phyloP scores from a whole-genome alignment of 768 basidiomycete species.

The Boletus reticuloceps region DNA sequence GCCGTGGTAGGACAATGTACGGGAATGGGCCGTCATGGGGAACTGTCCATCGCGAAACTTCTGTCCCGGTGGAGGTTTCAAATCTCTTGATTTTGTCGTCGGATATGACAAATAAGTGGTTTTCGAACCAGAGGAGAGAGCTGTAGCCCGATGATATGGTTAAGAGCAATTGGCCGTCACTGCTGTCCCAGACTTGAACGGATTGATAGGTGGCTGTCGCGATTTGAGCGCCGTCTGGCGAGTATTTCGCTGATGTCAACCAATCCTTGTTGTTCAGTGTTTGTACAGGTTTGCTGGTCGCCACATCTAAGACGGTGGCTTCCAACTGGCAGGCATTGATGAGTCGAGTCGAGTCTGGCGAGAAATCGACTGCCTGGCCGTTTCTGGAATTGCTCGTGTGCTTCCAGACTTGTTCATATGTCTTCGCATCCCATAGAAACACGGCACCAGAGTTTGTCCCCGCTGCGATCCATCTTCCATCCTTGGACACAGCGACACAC shows the following conservation, averaged over 20 bases:
- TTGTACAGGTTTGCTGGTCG: background rate
- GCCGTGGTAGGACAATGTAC: too few species aligned
- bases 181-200: background rate
- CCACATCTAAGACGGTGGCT: background rate
- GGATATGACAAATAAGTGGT: background rate
- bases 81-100: background rate
- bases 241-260: background rate
- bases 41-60: background rate
- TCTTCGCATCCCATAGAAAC: too few species aligned
- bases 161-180: background rate
- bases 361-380: background rate
- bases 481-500: too few species aligned
- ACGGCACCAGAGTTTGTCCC: too few species aligned
- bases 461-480: too few species aligned
- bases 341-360: background rate
- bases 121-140: background rate
- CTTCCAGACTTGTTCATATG: too few species aligned
- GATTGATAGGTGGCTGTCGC: background rate
- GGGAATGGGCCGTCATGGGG: too few species aligned
- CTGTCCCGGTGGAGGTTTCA: background rate
- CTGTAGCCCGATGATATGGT: background rate
- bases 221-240: background rate
- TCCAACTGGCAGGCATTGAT: too few species aligned
- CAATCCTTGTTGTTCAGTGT: background rate
- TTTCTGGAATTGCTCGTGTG: background rate